A percentile compares a stretch with the other conserved stretches of the same genome.
Evolutionary conservation across 2,329 filamentous ascomycete genomes (phyloP).

Genomic region (Hypoxylon sp.): DNA sequence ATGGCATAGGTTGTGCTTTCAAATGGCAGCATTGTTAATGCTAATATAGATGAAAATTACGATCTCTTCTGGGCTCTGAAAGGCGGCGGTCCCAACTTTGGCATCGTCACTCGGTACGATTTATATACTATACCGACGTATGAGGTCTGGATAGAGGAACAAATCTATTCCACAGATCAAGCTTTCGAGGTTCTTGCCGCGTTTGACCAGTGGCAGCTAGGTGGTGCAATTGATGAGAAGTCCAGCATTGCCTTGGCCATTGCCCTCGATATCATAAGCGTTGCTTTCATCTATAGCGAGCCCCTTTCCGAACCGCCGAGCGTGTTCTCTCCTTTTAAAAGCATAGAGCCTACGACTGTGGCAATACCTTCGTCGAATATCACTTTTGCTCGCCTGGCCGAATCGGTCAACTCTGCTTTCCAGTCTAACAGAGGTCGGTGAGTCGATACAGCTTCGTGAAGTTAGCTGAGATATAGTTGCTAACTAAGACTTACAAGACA

Average conservation of each 20-base stretch:
- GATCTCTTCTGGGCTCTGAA: constrained; percentile 59
- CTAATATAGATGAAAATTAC: constrained; percentile 45
- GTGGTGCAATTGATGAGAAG: constrained; percentile 36
- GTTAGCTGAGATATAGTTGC: background rate
- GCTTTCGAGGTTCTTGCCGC: constrained; percentile 38
- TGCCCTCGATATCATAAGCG: constrained; percentile 20
- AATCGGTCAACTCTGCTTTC: too few relatives aligned
- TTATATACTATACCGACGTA: constrained; percentile 40
- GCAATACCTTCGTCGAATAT: constrained; percentile 14
- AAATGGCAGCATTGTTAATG: constrained; percentile 52
- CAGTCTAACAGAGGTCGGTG: background rate
- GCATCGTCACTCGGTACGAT: constrained; percentile 50
- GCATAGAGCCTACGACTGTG: constrained; percentile 15
- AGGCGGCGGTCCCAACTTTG: constrained; percentile 58
- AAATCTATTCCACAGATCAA: constrained; percentile 32
- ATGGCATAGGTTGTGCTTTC: constrained; percentile 53
- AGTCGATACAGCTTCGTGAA: background rate
- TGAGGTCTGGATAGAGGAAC: constrained; percentile 38
- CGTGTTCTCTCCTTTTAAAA: constrained; percentile 38
- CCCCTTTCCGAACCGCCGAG: constrained; percentile 20
- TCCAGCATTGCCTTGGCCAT: constrained; percentile 32
- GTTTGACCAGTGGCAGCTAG: constrained; percentile 42
- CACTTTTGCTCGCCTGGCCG: constrained; percentile 3
- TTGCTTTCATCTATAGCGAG: constrained; percentile 39
- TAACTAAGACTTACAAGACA: constrained; percentile 28